These are phyloP conservation scores for Mucor mucedo DNA, from an alignment of 371 early-diverging fungal species.

Conservation along the genomic window DNA sequence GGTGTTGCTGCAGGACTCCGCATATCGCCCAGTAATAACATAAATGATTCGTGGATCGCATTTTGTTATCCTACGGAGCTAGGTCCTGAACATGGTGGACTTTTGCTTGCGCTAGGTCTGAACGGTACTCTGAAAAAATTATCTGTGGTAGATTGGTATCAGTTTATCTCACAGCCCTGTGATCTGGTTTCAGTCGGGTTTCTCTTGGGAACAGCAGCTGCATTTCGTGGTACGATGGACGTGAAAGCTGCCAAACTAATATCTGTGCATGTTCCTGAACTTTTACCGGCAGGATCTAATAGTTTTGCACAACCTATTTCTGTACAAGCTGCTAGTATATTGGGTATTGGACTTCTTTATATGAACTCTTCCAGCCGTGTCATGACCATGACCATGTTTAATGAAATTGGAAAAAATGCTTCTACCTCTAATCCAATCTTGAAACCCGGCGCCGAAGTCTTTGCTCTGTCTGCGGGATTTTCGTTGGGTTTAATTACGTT, in stretches of 20 bases:
- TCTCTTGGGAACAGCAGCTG: constrained; percentile 75
- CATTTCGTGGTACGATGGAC: constrained; percentile 74
- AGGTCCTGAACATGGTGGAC: constrained; percentile 75
- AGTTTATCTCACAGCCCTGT: constrained; percentile 70
- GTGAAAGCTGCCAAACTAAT: constrained; percentile 66
- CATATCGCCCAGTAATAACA: constrained; percentile 61
- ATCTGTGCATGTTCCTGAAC: constrained; percentile 73
- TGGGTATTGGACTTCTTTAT: constrained; percentile 81
- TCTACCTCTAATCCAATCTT: constrained; percentile 25
- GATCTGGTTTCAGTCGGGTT: constrained; percentile 73
- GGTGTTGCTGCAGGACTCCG: constrained; percentile 84
- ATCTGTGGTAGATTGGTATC: constrained; percentile 62
- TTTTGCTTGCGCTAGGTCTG: constrained; percentile 82
- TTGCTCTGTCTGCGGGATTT: constrained; percentile 79
- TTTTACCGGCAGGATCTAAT: constrained; percentile 58
- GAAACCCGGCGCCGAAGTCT: constrained; percentile 52
- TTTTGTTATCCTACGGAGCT: constrained; percentile 66
- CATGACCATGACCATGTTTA: constrained; percentile 73
- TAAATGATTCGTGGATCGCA: constrained; percentile 81
- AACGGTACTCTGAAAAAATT: constrained; percentile 74
- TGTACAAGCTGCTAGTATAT: constrained; percentile 66
- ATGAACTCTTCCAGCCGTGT: constrained; percentile 68
- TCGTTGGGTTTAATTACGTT: constrained; percentile 82
- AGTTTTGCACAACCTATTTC: constrained; percentile 62
- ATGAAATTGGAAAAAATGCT: constrained; percentile 62